Percentiles rank a stretch among this genome's conserved stretches.
Conservation (phyloP, 768 basidiomycete genomes). For the Phaeolepiota aurea region DNA sequence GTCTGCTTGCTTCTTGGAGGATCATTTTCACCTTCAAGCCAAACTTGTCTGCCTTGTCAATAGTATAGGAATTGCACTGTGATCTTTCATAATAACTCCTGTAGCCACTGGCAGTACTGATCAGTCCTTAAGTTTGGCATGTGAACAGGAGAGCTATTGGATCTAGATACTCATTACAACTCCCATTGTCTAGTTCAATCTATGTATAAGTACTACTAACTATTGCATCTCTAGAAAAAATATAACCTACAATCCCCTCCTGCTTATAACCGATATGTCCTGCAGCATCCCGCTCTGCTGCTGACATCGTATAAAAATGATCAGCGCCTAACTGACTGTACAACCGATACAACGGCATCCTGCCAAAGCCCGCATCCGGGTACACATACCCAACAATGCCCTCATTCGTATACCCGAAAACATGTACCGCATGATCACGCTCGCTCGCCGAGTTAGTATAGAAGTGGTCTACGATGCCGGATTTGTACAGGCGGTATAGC, state of each 20-base stretch:
- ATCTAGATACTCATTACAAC: too few relatives aligned
- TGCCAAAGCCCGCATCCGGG: constrained; percentile 5
- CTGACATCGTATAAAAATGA: constrained; percentile 17
- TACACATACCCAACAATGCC: constrained; percentile 12
- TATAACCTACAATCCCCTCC: constrained; percentile 12
- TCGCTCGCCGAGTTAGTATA: constrained; percentile 12
- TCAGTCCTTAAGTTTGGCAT: too few relatives aligned
- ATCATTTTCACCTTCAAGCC: background rate
- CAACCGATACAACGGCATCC: constrained; percentile 13
- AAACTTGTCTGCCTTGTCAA: background rate
- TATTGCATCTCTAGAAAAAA: too few relatives aligned
- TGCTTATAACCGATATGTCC: constrained; percentile 5
- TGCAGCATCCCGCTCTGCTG: constrained; percentile 9
- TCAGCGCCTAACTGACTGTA: constrained; percentile 9
- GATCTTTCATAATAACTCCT: background rate
- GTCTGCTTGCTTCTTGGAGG: background rate
- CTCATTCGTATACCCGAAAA: constrained; percentile 8
- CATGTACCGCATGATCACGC: constrained; percentile 6
- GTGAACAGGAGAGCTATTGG: too few relatives aligned
- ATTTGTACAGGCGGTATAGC: constrained; percentile 12
- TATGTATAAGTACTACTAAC: too few relatives aligned
- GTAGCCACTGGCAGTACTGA: background rate
- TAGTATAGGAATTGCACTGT: background rate
- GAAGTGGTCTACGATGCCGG: constrained; percentile 10
- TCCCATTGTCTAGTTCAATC: too few relatives aligned